Conservation (phyloP, 2,329 filamentous ascomycete genomes). For the Fusarium sterilihyphosum region DNA sequence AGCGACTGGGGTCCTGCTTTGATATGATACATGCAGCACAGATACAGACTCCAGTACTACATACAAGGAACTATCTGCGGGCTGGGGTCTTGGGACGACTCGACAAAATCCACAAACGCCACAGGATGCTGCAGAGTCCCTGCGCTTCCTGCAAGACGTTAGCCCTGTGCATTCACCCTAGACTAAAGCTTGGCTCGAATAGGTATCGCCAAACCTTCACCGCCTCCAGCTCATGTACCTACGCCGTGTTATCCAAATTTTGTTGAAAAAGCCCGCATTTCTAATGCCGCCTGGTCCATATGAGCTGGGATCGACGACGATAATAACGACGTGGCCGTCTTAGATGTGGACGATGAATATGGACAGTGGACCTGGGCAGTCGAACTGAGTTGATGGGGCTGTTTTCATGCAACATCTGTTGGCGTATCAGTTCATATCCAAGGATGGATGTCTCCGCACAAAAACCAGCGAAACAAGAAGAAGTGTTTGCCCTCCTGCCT, state of each 20-base stretch:
- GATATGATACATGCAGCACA: constrained; percentile 12
- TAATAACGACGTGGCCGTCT: constrained; percentile 29
- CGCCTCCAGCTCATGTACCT: constrained; percentile 32
- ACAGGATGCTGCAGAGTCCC: constrained; percentile 16
- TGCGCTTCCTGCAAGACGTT: constrained; percentile 33
- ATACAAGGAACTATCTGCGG: constrained; percentile 15
- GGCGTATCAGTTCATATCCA: constrained; percentile 6
- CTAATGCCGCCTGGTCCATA: constrained; percentile 32
- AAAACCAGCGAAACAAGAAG: constrained; percentile 9
- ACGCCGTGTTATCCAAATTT: constrained; percentile 24
- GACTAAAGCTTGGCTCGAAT: constrained; percentile 35
- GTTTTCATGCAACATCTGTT: constrained; percentile 10
- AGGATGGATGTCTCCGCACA: constrained; percentile 22
- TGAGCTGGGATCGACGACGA: constrained; percentile 27
- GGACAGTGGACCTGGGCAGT: background rate
- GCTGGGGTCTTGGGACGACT: constrained; percentile 9
- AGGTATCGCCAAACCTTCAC: constrained; percentile 43
- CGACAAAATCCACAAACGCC: background rate
- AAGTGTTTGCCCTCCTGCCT: constrained; percentile 19
- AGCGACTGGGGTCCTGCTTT: background rate
- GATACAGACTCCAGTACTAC: background rate
- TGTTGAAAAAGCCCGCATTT: constrained; percentile 39
- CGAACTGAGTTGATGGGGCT: background rate
- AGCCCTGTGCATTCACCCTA: constrained; percentile 40
- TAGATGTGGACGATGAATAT: constrained; percentile 2